phyloP scores from a whole-genome alignment of 1,139 yeast genomes.

The Nakaseomyces delphensis region DNA sequence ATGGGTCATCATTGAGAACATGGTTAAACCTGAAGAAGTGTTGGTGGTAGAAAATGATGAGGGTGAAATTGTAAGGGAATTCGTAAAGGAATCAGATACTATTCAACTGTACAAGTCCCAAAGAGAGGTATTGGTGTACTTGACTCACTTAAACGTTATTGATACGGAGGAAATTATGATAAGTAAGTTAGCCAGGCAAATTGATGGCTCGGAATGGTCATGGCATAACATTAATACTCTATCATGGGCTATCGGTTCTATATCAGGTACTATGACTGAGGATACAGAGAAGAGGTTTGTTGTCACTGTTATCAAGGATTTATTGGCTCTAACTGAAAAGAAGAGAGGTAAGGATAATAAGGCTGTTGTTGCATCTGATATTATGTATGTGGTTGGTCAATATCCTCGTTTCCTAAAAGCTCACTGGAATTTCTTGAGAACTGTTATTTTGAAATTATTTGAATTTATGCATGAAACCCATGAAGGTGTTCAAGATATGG shows the following conservation, averaged over 20 bases:
- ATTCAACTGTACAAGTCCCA: slow-evolving; percentile 89
- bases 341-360: slow-evolving; percentile 96
- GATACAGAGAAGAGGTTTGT: slow-evolving; percentile 92
- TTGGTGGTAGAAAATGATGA: slow-evolving; percentile 95
- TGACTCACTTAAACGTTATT: slow-evolving; percentile 89
- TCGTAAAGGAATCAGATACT: slow-evolving; percentile 93
- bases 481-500: slow-evolving; percentile 99
- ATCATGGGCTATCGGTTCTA: slow-evolving; percentile 99
- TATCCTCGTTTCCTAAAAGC: slow-evolving; percentile 95
- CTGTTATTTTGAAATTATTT: slow-evolving; percentile 88
- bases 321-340: slow-evolving; percentile 85
- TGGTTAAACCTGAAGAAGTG: slow-evolving; percentile 98
- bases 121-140: slow-evolving; percentile 90
- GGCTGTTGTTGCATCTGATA: slow-evolving; percentile 97
- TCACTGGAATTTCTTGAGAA: slow-evolving; percentile 94
- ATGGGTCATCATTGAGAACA: slow-evolving; percentile 85
- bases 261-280: slow-evolving; percentile 97
- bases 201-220: slow-evolving; percentile 97
- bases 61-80: slow-evolving; percentile 97
- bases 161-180: slow-evolving; percentile 94
- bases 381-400: slow-evolving; percentile 98
- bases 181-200: slow-evolving; percentile 80
- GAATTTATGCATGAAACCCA: slow-evolving; percentile 99
- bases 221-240: slow-evolving; percentile 96
- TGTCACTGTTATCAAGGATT: slow-evolving; percentile 85